Conservation (phyloP, 2,329 filamentous ascomycete species). For the Parastagonospora nodorum region DNA sequence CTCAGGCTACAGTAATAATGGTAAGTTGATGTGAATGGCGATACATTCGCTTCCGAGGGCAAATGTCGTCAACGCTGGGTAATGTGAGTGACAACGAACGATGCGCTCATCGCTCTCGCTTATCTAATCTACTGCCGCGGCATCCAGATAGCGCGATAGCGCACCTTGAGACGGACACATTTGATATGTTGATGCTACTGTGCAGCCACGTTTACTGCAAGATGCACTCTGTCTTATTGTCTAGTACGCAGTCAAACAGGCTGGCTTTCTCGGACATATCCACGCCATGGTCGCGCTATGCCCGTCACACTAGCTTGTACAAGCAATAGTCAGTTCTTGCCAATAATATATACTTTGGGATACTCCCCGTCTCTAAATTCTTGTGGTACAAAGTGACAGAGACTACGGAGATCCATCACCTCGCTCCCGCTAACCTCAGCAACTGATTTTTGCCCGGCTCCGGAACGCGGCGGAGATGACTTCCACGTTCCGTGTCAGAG, state of each 20-base stretch:
- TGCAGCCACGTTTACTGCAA: neutral
- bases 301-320: neutral
- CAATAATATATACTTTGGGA: too few species aligned
- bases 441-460: conserved; percentile 10
- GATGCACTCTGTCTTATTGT: neutral
- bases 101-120: conserved; percentile 15
- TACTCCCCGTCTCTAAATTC: too few species aligned
- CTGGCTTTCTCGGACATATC: neutral
- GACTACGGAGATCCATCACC: neutral
- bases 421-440: neutral
- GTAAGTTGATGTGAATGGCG: neutral
- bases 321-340: neutral
- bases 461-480: conserved; percentile 24
- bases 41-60: neutral
- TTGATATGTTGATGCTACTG: neutral
- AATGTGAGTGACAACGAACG: conserved; percentile 3
- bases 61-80: conserved; percentile 21
- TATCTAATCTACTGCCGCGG: conserved; percentile 20
- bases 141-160: conserved; percentile 10
- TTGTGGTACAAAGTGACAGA: too few species aligned
- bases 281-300: neutral
- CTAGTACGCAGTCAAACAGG: too few species aligned
- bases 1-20: neutral
- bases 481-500: conserved; percentile 1
- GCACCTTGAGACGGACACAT: conserved; percentile 5